phyloP scores from a whole-genome alignment of 495 filamentous ascomycete species.

The Lichenothelia convexa region DNA sequence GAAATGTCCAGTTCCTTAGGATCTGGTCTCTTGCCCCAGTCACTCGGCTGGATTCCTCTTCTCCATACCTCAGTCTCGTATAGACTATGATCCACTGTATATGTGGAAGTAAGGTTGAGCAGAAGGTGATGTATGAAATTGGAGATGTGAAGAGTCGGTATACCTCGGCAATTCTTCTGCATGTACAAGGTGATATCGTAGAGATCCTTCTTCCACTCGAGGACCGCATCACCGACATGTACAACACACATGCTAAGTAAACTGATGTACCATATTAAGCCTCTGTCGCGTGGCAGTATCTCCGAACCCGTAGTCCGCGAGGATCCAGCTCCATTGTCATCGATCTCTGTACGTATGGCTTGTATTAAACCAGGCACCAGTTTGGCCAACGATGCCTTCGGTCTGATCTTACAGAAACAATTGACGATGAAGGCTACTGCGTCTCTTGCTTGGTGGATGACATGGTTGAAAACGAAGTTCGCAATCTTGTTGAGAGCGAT shows the following conservation, averaged over 20 bases:
- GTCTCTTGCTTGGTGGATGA: constrained; percentile 91
- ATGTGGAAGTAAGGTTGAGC: constrained; percentile 88
- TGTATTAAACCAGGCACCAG: constrained; percentile 77
- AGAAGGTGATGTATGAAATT: constrained; percentile 98
- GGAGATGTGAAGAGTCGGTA: constrained; percentile 85
- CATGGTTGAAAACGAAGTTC: constrained; percentile 83
- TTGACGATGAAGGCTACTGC: constrained; percentile 99
- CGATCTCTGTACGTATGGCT: constrained; percentile 90
- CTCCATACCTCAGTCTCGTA: constrained; percentile 51
- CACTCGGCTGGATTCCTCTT: constrained; percentile 38
- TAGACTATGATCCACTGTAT: constrained; percentile 70
- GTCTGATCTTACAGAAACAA: constrained; percentile 81
- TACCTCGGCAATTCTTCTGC: constrained; percentile 84
- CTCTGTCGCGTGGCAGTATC: constrained; percentile 79
- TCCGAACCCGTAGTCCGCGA: constrained; percentile 85
- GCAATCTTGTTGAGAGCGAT: constrained; percentile 80
- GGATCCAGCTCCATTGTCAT: constrained; percentile 91
- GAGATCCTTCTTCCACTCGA: constrained; percentile 72
- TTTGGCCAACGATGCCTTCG: constrained; percentile 74
- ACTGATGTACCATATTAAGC: constrained; percentile 89
- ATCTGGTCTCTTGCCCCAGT: constrained; percentile 61
- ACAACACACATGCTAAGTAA: constrained; percentile 98
- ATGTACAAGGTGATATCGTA: constrained; percentile 87
- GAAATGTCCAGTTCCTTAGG: constrained; percentile 61
- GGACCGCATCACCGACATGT: constrained; percentile 75